phyloP scores from a whole-genome alignment of 495 filamentous ascomycete species.

The Geopyxis carbonaria region DNA sequence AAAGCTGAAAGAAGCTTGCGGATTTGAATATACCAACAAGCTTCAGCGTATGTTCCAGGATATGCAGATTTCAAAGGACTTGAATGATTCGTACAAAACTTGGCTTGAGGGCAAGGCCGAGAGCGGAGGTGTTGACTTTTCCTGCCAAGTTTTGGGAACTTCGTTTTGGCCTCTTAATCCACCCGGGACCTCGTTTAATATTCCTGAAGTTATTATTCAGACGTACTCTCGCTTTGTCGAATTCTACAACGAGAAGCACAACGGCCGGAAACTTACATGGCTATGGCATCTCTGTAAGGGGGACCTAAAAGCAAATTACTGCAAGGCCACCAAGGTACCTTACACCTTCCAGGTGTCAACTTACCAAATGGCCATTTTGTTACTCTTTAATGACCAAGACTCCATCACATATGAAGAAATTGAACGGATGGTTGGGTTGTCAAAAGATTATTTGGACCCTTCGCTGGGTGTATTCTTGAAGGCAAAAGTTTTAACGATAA shows the following conservation, averaged over 20 bases:
- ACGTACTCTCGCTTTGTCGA: slow-evolving; percentile 75
- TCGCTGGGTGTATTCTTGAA: slow-evolving; percentile 71
- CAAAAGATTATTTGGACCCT: slow-evolving; percentile 66
- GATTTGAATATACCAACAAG: slow-evolving; percentile 98
- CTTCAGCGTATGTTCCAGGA: slow-evolving; percentile 99
- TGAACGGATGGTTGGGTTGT: slow-evolving; percentile 57
- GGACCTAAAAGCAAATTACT: slow-evolving; percentile 85
- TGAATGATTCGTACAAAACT: slow-evolving; percentile 71
- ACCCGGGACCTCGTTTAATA: slow-evolving; percentile 68
- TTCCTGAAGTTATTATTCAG: slow-evolving; percentile 65
- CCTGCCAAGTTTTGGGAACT: slow-evolving; percentile 58
- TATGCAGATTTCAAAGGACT: slow-evolving; percentile 94
- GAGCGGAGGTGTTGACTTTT: slow-evolving; percentile 30
- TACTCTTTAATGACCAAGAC: slow-evolving; percentile 86
- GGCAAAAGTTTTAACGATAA: slow-evolving; percentile 60
- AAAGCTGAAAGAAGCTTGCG: slow-evolving; percentile 96
- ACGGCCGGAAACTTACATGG: slow-evolving; percentile 90
- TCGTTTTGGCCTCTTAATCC: slow-evolving; percentile 92
- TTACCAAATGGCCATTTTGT: slow-evolving; percentile 92
- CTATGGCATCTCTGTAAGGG: slow-evolving; percentile 97
- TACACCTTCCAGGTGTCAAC: slow-evolving; percentile 97
- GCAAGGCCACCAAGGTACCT: slow-evolving; percentile 68
- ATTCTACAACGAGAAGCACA: slow-evolving; percentile 93
- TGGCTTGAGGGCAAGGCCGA: slow-evolving; percentile 35
- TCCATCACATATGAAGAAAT: slow-evolving; percentile 79